phyloP scores from a whole-genome alignment of 2,329 filamentous ascomycete species.

The Didymella segeticola region DNA sequence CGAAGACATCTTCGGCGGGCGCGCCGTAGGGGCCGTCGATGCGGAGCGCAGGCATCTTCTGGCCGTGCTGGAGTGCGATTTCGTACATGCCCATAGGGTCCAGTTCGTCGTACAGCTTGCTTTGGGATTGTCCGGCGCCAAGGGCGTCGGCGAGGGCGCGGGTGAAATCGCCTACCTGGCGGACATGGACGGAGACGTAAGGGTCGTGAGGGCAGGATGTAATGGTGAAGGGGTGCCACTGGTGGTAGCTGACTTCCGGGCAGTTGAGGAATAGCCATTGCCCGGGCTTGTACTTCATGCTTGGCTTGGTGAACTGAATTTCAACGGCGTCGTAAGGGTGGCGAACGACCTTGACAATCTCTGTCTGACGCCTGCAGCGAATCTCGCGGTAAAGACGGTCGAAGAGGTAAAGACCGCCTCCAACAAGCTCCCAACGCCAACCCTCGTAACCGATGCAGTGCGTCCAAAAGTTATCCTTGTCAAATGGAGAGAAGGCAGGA shows the following conservation, averaged over 20 bases:
- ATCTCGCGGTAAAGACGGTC: constrained; percentile 94
- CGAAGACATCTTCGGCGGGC: constrained; percentile 95
- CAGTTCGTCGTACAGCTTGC: constrained; percentile 87
- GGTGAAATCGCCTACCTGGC: constrained; percentile 97
- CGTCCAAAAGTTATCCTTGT: constrained; percentile 79
- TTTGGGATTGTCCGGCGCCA: constrained; percentile 86
- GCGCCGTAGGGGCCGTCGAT: constrained; percentile 97
- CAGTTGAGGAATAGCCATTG: constrained; percentile 98
- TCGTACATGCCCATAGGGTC: constrained; percentile 98
- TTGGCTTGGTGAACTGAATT: constrained; percentile 95
- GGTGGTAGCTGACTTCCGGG: constrained; percentile 82
- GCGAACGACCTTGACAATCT: constrained; percentile 91
- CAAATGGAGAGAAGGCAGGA: constrained; percentile 80
- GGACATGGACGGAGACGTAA: constrained; percentile 92
- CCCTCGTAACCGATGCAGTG: constrained; percentile 96
- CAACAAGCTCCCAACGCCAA: constrained; percentile 95
- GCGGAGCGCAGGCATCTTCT: constrained; percentile 86
- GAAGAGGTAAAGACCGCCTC: constrained; percentile 81
- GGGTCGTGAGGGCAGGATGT: constrained; percentile 96
- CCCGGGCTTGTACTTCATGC: constrained; percentile 96
- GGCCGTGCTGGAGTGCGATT: constrained; percentile 89
- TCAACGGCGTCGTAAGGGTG: constrained; percentile 98
- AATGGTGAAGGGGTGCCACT: constrained; percentile 99
- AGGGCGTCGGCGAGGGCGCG: constrained; percentile 90
- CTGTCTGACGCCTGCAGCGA: constrained; percentile 79